Conservation (phyloP, 371 early-diverging fungal species). For the Mucor velutinosus region DNA sequence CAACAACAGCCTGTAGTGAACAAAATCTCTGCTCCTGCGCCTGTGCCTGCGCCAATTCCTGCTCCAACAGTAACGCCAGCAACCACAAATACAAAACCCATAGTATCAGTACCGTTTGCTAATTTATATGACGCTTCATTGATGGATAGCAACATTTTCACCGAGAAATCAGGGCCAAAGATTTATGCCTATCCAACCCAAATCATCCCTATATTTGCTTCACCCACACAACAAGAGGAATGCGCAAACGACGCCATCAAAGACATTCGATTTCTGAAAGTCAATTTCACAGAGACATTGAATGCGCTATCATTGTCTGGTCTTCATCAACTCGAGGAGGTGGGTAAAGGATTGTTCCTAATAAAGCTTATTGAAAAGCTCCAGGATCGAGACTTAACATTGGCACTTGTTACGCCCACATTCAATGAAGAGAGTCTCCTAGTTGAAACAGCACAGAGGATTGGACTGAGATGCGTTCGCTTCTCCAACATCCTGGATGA, state of each 20-base stretch:
- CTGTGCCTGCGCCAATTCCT: no score
- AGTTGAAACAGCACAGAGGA: not conserved
- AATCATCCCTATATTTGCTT: conserved; percentile 17
- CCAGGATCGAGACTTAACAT: not conserved
- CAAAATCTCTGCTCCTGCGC: no score
- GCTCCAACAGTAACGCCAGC: not conserved
- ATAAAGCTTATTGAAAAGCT: not conserved
- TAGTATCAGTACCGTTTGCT: not conserved
- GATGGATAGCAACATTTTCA: not conserved
- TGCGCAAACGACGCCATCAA: not conserved
- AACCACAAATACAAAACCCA: no score
- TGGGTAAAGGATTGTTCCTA: conserved; percentile 14
- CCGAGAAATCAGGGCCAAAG: not conserved
- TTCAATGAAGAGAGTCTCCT: conserved; percentile 13
- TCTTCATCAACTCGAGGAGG: not conserved
- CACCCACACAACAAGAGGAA: not conserved
- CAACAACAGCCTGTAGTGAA: no score
- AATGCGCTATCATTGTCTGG: conserved; percentile 6
- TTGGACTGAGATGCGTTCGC: conserved; percentile 9
- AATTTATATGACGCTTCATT: not conserved
- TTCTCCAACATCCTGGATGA: conserved; percentile 5
- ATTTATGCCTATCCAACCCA: not conserved
- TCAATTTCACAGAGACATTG: conserved; percentile 3
- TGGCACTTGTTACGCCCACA: not conserved
- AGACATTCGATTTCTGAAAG: not conserved